Evolutionary conservation across 1,284 basidiomycete genomes (phyloP).

Genomic region (Microbotryomycetes sp.): DNA sequence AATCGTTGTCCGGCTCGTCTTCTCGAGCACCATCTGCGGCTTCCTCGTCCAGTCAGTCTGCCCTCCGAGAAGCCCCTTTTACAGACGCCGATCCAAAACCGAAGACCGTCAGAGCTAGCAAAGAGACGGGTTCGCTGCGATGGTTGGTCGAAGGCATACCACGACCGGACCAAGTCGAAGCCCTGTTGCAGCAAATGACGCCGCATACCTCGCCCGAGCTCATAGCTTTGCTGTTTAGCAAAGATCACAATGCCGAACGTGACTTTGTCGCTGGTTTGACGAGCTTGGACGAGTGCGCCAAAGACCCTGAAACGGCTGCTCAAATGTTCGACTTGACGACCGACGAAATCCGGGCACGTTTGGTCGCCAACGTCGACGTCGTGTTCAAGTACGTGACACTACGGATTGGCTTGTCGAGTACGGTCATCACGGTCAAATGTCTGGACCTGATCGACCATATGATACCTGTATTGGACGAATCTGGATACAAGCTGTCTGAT

Average conservation of each 20-base stretch:
- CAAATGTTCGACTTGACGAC: conserved; percentile 51
- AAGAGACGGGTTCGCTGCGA: conserved; percentile 55
- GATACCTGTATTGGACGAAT: conserved; percentile 59
- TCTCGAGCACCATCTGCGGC: conserved; percentile 35
- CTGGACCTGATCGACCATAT: conserved; percentile 80
- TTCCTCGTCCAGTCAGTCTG: conserved; percentile 47
- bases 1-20: conserved; percentile 31
- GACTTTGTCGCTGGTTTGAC: conserved; percentile 76
- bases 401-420: conserved; percentile 85
- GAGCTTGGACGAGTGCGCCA: conserved; percentile 61
- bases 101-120: conserved; percentile 64
- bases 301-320: conserved; percentile 51
- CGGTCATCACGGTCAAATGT: conserved; percentile 80
- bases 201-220: conserved; percentile 68
- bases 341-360: conserved; percentile 58
- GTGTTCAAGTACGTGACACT: conserved; percentile 90
- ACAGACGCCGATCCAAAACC: conserved; percentile 61
- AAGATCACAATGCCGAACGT: conserved; percentile 90
- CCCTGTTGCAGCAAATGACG: conserved; percentile 84
- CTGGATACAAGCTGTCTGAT: conserved; percentile 77
- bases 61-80: conserved; percentile 53
- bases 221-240: conserved; percentile 77
- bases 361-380: conserved; percentile 83
- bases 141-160: conserved; percentile 63
- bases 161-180: conserved; percentile 71